Conservation (phyloP, 2,329 filamentous ascomycete species). For the Xylaria sp. region DNA sequence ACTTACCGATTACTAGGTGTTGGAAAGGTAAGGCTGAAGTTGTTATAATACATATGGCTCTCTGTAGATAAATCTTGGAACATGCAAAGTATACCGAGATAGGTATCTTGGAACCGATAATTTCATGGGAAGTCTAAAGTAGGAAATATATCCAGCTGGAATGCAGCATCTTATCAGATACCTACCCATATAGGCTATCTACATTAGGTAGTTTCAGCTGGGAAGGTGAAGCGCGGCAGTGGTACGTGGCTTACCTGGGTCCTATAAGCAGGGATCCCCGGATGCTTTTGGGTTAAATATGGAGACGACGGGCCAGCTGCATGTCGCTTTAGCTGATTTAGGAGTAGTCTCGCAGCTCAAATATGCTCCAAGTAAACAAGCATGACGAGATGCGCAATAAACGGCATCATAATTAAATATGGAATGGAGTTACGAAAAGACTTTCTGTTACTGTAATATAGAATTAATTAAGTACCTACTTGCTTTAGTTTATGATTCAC, state of each 20-base stretch:
- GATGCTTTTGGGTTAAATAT: neutral
- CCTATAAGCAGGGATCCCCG: slow-evolving; percentile 6
- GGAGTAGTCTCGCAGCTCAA: neutral
- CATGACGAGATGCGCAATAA: neutral
- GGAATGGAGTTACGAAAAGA: neutral
- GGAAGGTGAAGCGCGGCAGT: slow-evolving; percentile 5
- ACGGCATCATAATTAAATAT: neutral
- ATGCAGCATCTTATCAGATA: slow-evolving; percentile 10
- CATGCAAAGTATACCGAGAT: neutral
- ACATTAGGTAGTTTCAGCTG: slow-evolving; percentile 24
- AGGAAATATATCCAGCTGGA: neutral
- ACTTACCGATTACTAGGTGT: neutral
- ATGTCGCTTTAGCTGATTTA: neutral
- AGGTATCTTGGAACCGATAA: slow-evolving; percentile 5
- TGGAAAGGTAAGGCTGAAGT: neutral
- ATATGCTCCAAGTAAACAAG: neutral
- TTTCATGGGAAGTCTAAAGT: neutral
- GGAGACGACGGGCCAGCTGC: neutral
- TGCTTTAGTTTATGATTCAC: neutral
- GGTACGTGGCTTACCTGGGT: slow-evolving; percentile 23
- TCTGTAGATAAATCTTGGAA: neutral
- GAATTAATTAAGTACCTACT: neutral
- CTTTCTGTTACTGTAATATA: neutral
- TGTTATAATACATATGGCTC: neutral
- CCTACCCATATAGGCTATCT: neutral